Percentiles rank a stretch among this genome's conserved stretches.
These are phyloP conservation scores for Euclidium syriacum DNA, from an alignment of 345 rosid species.

Conservation along the genomic window DNA sequence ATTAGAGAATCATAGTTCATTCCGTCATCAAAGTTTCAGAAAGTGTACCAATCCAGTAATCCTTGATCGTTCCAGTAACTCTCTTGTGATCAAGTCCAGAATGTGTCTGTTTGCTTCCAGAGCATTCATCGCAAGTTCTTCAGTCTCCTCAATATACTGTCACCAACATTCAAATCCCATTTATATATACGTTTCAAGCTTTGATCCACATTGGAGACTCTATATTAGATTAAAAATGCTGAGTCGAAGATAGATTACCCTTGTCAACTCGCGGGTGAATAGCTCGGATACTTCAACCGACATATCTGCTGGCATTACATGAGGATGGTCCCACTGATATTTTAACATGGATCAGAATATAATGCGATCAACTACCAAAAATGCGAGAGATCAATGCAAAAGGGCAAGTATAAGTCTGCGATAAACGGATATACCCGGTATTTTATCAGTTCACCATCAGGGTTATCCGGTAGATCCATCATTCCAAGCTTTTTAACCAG, in stretches of 20 bases:
- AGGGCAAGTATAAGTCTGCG: background rate
- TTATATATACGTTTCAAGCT: conserved; percentile 8
- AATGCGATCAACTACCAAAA: background rate
- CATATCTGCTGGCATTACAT: conserved; percentile 81
- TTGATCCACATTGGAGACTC: background rate
- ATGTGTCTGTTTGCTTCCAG: conserved; percentile 62
- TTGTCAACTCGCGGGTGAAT: conserved; percentile 77
- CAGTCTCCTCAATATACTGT: conserved; percentile 90
- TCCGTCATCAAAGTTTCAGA: background rate
- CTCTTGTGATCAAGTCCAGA: conserved; percentile 63
- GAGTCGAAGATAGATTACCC: conserved; percentile 47
- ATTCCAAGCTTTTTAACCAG: conserved; percentile 77
- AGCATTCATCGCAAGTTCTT: conserved; percentile 88
- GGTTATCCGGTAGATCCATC: conserved; percentile 61
- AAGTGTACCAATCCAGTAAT: conserved; percentile 85
- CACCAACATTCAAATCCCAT: conserved; percentile 29
- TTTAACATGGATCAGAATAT: background rate
- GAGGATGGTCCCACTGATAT: conserved; percentile 86
- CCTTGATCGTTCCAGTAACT: conserved; percentile 69
- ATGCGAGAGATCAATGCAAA: background rate
- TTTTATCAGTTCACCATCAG: conserved; percentile 70
- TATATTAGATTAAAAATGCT: background rate
- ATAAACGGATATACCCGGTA: conserved; percentile 55
- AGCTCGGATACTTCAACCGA: conserved; percentile 89
- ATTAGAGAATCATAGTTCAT: background rate